Base-by-base conservation (phyloP, 208 protist species). In the Tetramitus jugosus region DNA sequence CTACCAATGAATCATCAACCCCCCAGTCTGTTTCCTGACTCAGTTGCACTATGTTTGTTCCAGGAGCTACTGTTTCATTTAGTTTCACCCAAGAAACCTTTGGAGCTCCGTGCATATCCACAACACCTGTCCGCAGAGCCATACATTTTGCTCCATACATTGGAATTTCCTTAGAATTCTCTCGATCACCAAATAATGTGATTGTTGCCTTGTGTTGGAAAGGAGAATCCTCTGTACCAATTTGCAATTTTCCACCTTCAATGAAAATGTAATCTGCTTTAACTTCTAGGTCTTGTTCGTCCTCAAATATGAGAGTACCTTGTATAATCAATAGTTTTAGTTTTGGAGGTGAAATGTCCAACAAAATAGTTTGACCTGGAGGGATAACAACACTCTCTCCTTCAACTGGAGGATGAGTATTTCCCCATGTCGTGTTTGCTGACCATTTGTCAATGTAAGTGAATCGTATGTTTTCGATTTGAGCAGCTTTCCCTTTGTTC, bases 1-100 rank as follows among this genome's bases (percentile, higher is more conserved):
- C 64, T 35, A 86, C 81, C 42, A 92, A 80, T 37, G 49, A 23
- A 46, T 85, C 83, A 68, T 85, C 89, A 0, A 86, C 78, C 0
- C 13, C 3, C 89, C 89, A 92, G n/a, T n/a, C n/a, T n/a, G n/a
- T n/a, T n/a, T n/a, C n/a, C n/a, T n/a, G n/a, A n/a, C n/a, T n/a
- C 61, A 88, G 81, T 31, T 82, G 82, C 33, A 76, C 81, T 13
- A 49, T 31, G 26, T 90, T 40, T 40, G 71, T 76, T 20, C 90
- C 39, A 43, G 1, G 49, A 23, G 3, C 78, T 65, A 79, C 45
- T 3, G 53, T 56, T n/a, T 43, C 61, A 67, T 69, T 76, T 29
- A 86, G 75, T 33, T 31, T 3, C 1, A 82, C 84, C 82, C 82
- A 85, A 33, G 82, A 77, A 8, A 23, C 20, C 37, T 42, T 2